Evolutionary conservation across 805 yeast species (phyloP), one percentile per base, ranked within the genome.

Genomic region (Yarrowia porcina): DNA sequence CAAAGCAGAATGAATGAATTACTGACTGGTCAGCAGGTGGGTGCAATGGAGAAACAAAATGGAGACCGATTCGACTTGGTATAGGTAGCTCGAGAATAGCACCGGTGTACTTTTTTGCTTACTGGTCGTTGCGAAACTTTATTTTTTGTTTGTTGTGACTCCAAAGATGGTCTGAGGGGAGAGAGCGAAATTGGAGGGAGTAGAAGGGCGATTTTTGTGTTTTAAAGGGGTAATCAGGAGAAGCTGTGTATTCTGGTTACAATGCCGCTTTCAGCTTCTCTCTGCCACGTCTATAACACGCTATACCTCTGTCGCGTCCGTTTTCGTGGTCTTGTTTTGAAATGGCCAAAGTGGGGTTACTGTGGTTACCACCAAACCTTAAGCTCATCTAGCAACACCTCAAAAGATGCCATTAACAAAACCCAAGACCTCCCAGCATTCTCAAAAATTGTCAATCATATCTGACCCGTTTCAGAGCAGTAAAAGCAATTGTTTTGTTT

Each of bases 261-360:
- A n/a, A n/a, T n/a, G n/a, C n/a, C n/a, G n/a, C n/a, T n/a, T n/a
- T n/a, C n/a, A 12, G 13, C 13, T 21, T 21, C 18, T 7, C 50
- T 11, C 6, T 44, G 12, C 0, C 52, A 10, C 25, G 2, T 7
- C 36, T 2, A 9, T 1, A 20, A 45, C 52, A 28, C 35, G 36
- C n/a, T 12, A 3, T 11, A 15, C 30, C n/a, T 13, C 10, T 4
- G 4, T 33, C 57, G 57, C 33, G 57, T 49, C 41, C n/a, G 57
- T 33, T 49, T 49, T 49, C 57, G 57, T 49, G 57, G 41, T 32
- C 28, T 49, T 49, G 57, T 49, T 49, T 33, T 49, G 57, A n/a
- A 18, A 23, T 49, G 41, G 20, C 57, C 41, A n/a, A 33, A 49
- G 10, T 13, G 10, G 57, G 57, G 57, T 49, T 49, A 23, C 57